Base-by-base conservation (phyloP, 2,329 filamentous ascomycete genomes). In the Pseudocercospora eumusae region DNA sequence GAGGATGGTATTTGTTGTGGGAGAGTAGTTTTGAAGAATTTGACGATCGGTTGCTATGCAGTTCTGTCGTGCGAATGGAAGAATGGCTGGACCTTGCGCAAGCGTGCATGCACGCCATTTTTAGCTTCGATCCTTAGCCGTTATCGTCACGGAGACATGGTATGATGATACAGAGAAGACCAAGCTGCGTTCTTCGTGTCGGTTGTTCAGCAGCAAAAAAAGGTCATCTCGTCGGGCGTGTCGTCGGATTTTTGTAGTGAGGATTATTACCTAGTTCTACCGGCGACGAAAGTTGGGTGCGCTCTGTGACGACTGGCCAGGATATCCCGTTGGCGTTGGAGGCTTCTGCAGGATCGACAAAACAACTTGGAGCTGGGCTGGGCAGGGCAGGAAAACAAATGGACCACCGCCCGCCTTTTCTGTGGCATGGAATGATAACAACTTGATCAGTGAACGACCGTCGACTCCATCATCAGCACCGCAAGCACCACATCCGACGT, bases 301-400 rank as follows among this genome's bases (percentile, higher is more conserved):
- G 23, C 23, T 50, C 15, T 27, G 23, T 28, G 25, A 28, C 44
- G 3, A 23, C 28, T 8, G 28, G 9, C 36, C 36, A 40, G 47
- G 47, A 31, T 31, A 28, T 52, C 25, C 47, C 47, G 23, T 28
- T 25, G 21, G 23, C 21, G 21, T 11, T 25, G 13, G 36, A n/a
- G 36, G 36, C 36, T n/a, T 40, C 8, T 9, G 36, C 15, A 23
- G 21, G 47, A 52, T 52, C 47, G 47, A 25, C 47, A 52, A 52
- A 52, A 52, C 47, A 52, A 52, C 44, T 47, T 33, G 27, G 4
- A 1, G 18, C 23, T 25, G 23, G 23, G 23, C 23, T 25, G 13
- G 9, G 44, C 44, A 23, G 44, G 44, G 44, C 25, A 52, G 47
- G 47, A 52, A 52, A 52, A 52, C 47, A 52, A 52, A 47, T 47